A percentile compares a stretch with the other conserved stretches of the same genome.
These are phyloP conservation scores for Tillandsia fasciculata DNA, from an alignment of 176 grass and related monocot species.

Conservation along the genomic window DNA sequence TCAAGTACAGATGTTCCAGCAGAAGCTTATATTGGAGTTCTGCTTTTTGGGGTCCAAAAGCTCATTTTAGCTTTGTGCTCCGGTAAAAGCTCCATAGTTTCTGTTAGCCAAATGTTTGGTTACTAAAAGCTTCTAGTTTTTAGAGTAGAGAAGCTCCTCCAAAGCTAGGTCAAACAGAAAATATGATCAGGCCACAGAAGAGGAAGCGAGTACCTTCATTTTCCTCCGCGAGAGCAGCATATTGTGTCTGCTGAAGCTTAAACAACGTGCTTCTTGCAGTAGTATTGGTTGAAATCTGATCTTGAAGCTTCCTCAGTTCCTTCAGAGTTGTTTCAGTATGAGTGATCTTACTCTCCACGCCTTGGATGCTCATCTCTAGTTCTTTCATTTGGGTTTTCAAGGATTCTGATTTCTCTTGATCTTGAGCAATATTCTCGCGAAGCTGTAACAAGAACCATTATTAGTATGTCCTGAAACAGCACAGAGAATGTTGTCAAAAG, in stretches of 20 bases:
- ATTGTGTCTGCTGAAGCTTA: constrained; percentile 52
- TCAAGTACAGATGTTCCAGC: too few species aligned
- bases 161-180: too few species aligned
- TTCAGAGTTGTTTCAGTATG: constrained; percentile 39
- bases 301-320: constrained; percentile 63
- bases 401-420: constrained; percentile 79
- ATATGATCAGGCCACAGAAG: not conserved
- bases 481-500: not conserved
- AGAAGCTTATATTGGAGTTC: too few species aligned
- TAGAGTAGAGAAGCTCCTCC: too few species aligned
- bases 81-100: too few species aligned
- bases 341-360: constrained; percentile 38
- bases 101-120: too few species aligned
- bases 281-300: constrained; percentile 52
- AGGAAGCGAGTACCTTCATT: constrained; percentile 57
- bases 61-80: too few species aligned
- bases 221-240: constrained; percentile 79
- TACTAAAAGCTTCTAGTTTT: too few species aligned
- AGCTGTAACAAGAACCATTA: constrained; percentile 40
- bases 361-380: constrained; percentile 52
- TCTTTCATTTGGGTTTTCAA: constrained; percentile 85
- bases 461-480: not conserved
- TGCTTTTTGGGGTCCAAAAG: too few species aligned
- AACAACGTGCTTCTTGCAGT: constrained; percentile 69
- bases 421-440: constrained; percentile 79